Base-by-base conservation (phyloP, 2,329 filamentous ascomycete genomes). In the Aspergillus viridinutans region DNA sequence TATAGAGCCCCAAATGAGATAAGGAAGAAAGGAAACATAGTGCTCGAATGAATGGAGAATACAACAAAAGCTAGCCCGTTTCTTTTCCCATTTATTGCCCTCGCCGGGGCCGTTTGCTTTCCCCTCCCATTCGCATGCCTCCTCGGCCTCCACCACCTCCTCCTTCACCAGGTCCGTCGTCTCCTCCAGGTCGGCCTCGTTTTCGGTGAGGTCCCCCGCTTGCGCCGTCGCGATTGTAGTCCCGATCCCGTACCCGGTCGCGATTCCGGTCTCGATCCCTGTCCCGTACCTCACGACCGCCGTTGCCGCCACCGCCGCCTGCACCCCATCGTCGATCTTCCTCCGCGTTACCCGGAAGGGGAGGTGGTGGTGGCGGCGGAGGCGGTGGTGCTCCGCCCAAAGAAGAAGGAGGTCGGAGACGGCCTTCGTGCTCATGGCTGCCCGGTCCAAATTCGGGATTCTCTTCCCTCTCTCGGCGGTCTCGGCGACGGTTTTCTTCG, bases 71-170 rank as follows among this genome's bases (percentile, higher is more conserved):
- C 40, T 45, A 50, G 26, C 8, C 10, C 25, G 12, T 52, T 12
- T 28, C 51, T 47, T 28, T 55, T 48, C 48, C 48, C 26, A 21
- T 55, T 72, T 61, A 75, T 26, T 63, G 64, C 50, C 75, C 75
- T 52, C 75, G 71, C 56, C 75, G 73, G 49, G 72, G 67, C 47
- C 75, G 72, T 61, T 78, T 78, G 59, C 64, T 76, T 14, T 78
- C 75, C 54, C 69, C 69, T 14, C 73, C 71, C 61, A 70, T 70
- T n/a, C 75, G 65, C 55, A 67, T 69, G n/a, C 73, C 74, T 42
- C 72, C 69, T 35, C 74, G 67, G 17, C 61, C 65, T 23, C n/a
- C 43, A 14, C 12, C 43, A 7, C n/a, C 42, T 45, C 64, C 64
- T 40, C 66, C 56, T 17, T 69, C 67, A 29, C 62, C 65, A 43